A percentile compares a stretch with the other conserved stretches of the same genome.
Evolutionary conservation across 495 filamentous ascomycete species (phyloP).

Genomic region (Neurospora intermedia): DNA sequence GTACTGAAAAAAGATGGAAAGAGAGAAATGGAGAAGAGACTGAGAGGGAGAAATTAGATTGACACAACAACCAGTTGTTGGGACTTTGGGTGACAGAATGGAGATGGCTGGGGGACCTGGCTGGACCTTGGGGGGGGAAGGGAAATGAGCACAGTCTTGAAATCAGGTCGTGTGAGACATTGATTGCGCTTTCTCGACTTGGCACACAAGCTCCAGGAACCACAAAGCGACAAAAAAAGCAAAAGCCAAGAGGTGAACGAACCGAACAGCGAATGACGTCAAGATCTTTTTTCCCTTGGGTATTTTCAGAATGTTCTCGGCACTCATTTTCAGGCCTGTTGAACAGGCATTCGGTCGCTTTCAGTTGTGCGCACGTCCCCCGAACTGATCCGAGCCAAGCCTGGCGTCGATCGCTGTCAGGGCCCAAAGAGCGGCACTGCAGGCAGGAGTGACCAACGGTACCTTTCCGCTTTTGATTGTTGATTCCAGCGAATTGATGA

Average conservation of each 20-base stretch:
- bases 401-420: background rate
- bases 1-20: background rate
- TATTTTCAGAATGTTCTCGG: background rate
- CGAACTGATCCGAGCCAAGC: background rate
- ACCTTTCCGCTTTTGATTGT: background rate
- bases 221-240: background rate
- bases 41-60: background rate
- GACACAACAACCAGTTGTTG: background rate
- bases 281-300: background rate
- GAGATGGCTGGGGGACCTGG: background rate
- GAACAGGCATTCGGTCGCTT: background rate
- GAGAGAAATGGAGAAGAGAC: background rate
- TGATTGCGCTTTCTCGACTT: background rate
- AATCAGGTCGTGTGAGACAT: background rate
- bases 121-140: background rate
- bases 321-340: background rate
- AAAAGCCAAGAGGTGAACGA: background rate
- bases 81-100: background rate
- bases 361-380: background rate
- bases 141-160: background rate
- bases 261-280: background rate
- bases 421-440: background rate
- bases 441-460: background rate
- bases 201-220: background rate
- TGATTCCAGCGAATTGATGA: background rate